Base-by-base conservation (phyloP, 2,329 filamentous ascomycete species). In the Byssothecium circinans region DNA sequence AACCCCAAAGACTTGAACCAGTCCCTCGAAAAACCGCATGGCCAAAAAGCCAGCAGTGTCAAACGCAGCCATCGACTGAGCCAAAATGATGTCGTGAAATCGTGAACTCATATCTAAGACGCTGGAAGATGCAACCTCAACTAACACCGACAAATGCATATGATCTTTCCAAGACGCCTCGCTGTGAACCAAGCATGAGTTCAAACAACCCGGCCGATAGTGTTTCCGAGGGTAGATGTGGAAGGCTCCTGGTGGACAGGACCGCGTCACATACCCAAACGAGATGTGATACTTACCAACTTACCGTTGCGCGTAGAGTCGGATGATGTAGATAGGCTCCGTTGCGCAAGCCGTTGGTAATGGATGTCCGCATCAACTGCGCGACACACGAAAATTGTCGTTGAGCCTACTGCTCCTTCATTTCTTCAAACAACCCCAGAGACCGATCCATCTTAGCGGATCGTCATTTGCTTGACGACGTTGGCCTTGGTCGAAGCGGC, bases 391-490 rank as follows among this genome's bases (percentile, higher is more conserved):
- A 14, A 14, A 30, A 2, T 49, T 53, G 41, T 32, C 50, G 8
- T 35, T 50, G 55, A 59, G 58, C 53, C 41, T 27, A 46, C 45
- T 57, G 47, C 54, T 60, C 49, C 51, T 59, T 48, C 39, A 43
- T 45, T 47, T 42, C 35, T 45, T 29, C 27, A 8, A 39, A 18
- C 19, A 34, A 6, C 22, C 20, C 36, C 19, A 11, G 36, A 43
- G 22, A 18, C 6, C 44, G 43, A 45, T 20, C 17, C 18, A 45
- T 41, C 30, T 62, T 71, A 72, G 43, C 69, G 69, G 52, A 72
- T 72, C 23, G 91, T 96, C 88, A 96, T 95, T 74, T 92, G 89
- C 85, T 96, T 96, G 69, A 85, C 85, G 81, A 92, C 87, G 65
- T 89, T 85, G 46, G 88, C 71, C 68, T 78, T 90, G 77, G 92